These are phyloP conservation scores for Vitellaria paradoxa DNA, from an alignment of 179 eudicot genomes.

Conservation along the genomic window DNA sequence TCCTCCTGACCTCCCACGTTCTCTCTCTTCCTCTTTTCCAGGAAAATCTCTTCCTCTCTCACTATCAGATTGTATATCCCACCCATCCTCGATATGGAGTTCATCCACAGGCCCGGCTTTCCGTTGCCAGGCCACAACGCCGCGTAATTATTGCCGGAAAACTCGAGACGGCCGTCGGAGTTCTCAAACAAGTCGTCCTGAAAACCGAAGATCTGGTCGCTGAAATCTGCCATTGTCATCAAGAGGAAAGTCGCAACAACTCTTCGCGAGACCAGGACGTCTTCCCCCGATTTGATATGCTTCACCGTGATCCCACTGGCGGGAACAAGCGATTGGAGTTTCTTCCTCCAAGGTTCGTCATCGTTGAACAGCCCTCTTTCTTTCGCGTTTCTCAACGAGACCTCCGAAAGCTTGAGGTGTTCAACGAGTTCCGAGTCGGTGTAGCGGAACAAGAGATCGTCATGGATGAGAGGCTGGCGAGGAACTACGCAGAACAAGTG, in stretches of 20 bases:
- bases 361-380: constrained; percentile 27
- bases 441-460: constrained; percentile 54
- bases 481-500: constrained; percentile 78
- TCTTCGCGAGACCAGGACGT: constrained; percentile 59
- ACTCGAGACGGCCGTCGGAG: constrained; percentile 54
- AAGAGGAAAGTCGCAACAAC: constrained; percentile 63
- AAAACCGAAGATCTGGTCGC: constrained; percentile 76
- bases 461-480: constrained; percentile 66
- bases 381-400: constrained; percentile 26
- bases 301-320: constrained; percentile 55
- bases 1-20: not conserved
- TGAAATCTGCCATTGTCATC: constrained; percentile 95
- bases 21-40: constrained; percentile 30
- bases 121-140: constrained; percentile 87
- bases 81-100: constrained; percentile 73
- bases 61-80: constrained; percentile 57
- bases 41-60: constrained; percentile 64
- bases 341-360: constrained; percentile 63
- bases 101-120: constrained; percentile 88
- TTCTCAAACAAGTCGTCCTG: constrained; percentile 76
- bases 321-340: constrained; percentile 56
- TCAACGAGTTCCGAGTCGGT: constrained; percentile 51
- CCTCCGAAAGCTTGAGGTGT: constrained; percentile 46
- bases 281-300: constrained; percentile 83
- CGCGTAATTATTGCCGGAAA: constrained; percentile 45